A percentile compares a stretch with the other conserved stretches of the same genome.
These are phyloP conservation scores for Alopecurus myosuroides DNA, from an alignment of 176 grass and related monocot species.

Conservation along the genomic window DNA sequence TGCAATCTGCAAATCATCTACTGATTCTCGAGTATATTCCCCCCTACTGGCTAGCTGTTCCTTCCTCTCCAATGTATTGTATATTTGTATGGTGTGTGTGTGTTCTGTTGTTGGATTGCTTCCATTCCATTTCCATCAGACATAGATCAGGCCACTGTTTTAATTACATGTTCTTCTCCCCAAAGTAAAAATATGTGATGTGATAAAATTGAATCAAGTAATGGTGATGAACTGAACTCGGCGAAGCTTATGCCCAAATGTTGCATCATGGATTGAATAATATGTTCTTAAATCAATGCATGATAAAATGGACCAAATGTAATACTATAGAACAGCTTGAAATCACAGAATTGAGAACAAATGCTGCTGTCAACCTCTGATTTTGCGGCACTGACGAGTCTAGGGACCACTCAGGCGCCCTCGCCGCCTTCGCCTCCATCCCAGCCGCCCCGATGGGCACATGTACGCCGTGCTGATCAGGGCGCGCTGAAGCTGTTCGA, in stretches of 20 bases:
- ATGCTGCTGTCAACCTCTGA: neutral
- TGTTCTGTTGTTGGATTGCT: neutral
- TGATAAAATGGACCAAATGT: neutral
- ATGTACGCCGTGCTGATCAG: slow-evolving; percentile 75
- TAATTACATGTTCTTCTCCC: neutral
- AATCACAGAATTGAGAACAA: neutral
- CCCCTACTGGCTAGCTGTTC: neutral
- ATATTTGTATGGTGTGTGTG: neutral
- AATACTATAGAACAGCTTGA: neutral
- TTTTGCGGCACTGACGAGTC: neutral
- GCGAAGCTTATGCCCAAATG: neutral
- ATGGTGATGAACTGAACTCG: neutral
- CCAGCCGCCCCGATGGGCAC: slow-evolving; percentile 72
- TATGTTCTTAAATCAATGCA: neutral
- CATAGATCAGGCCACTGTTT: neutral
- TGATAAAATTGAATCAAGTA: neutral
- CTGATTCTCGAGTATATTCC: neutral
- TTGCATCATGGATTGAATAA: neutral
- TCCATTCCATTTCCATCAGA: neutral
- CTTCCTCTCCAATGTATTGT: neutral
- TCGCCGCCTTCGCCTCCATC: no score
- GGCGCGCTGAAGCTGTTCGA: slow-evolving; percentile 63
- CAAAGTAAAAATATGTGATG: neutral
- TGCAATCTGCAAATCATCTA: neutral
- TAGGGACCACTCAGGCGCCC: no score